Conservation (phyloP, 169 alveolate genomes). For the Plasmodium ovale region DNA sequence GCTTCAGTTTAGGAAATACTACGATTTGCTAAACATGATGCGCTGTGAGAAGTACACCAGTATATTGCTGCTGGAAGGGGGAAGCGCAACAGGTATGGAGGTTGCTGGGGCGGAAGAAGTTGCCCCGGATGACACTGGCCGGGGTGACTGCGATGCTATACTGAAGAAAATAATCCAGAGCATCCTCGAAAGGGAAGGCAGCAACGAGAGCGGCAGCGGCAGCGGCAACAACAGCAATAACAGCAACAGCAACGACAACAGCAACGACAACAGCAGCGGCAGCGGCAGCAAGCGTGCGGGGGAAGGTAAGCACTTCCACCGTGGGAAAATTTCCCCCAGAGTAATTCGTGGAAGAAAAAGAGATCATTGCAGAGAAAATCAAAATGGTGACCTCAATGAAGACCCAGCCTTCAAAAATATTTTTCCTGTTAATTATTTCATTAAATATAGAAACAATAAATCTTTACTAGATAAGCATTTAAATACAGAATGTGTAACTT, state of each 20-base stretch:
- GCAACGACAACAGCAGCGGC: not conserved
- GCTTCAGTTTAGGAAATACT: slow-evolving; percentile 54
- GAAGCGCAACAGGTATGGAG: not conserved
- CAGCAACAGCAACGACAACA: not conserved
- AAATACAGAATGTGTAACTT: slow-evolving; percentile 26
- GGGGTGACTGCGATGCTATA: not conserved
- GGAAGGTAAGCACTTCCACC: not conserved
- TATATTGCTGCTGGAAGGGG: slow-evolving; percentile 10
- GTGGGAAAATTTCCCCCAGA: not conserved
- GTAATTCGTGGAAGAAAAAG: not conserved
- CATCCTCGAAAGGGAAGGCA: not conserved
- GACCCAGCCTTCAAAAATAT: slow-evolving; percentile 61
- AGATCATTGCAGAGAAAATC: not conserved
- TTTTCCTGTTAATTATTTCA: slow-evolving; percentile 54
- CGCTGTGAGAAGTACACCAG: slow-evolving; percentile 15
- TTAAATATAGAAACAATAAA: slow-evolving; percentile 39
- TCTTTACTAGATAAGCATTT: slow-evolving; percentile 30
- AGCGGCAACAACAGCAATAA: not conserved
- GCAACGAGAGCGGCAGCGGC: not conserved
- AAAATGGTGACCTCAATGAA: slow-evolving; percentile 3
- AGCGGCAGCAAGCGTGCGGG: not conserved
- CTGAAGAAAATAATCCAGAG: slow-evolving; percentile 22
- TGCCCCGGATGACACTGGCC: not conserved
- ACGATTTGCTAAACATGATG: slow-evolving; percentile 40
- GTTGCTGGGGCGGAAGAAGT: not conserved